Evolutionary conservation across 148 eudicot genomes (phyloP).

Genomic region (Spergularia marina): DNA sequence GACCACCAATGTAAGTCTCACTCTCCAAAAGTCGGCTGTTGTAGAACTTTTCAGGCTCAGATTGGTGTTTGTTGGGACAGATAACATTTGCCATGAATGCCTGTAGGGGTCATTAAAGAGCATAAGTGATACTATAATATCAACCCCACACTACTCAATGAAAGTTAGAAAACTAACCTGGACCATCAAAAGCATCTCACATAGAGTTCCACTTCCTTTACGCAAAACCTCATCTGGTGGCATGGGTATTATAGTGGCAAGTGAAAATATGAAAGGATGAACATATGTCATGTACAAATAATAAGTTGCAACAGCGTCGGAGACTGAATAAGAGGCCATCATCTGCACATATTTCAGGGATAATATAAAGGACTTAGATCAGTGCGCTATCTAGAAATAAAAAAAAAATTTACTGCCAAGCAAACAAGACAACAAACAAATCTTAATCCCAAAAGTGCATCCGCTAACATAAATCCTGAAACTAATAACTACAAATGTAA

Average conservation of each 20-base stretch:
- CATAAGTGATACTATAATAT: conserved; percentile 1
- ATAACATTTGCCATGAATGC: conserved; percentile 90
- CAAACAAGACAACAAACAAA: background rate
- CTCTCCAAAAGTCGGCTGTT: conserved; percentile 80
- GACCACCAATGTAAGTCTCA: conserved; percentile 99
- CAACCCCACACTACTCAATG: background rate
- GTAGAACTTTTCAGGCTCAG: conserved; percentile 91
- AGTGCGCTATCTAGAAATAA: conserved; percentile 8
- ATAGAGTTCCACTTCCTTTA: conserved; percentile 99
- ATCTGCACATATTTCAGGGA: conserved; percentile 51
- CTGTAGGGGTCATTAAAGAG: conserved; percentile 38
- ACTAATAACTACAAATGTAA: too few relatives aligned
- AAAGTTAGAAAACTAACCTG: conserved; percentile 53
- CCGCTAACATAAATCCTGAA: background rate
- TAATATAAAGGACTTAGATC: conserved; percentile 23
- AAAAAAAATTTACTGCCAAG: conserved; percentile 5
- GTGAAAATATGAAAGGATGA: conserved; percentile 97
- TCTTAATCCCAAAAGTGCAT: background rate
- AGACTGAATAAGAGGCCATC: conserved; percentile 99
- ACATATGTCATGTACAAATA: conserved; percentile 98
- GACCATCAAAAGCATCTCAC: conserved; percentile 99
- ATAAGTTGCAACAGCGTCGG: conserved; percentile 98
- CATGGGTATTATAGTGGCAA: conserved; percentile 98
- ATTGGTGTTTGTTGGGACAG: conserved; percentile 96
- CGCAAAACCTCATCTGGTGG: conserved; percentile 98